Evolutionary conservation across 805 yeast species (phyloP).

Genomic region (Teunomyces aglyptinius): DNA sequence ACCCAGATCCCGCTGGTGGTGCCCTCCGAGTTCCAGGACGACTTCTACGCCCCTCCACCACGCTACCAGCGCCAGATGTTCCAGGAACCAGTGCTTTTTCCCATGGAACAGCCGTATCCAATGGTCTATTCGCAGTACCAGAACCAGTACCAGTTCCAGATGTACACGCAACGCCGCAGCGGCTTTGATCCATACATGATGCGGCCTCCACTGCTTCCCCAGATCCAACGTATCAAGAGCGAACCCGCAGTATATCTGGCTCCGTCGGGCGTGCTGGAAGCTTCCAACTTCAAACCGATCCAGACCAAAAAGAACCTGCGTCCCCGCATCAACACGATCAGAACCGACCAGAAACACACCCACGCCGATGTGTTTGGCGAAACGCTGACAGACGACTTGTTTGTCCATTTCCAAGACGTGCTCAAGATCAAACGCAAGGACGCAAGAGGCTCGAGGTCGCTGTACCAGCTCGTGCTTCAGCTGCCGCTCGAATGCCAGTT

Average conservation of each 20-base stretch:
- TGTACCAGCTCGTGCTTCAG: slow-evolving; percentile 13
- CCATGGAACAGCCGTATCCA: neutral
- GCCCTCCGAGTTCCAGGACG: too few species aligned
- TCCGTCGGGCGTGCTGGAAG: neutral
- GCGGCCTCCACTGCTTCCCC: slow-evolving; percentile 5
- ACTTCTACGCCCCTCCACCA: neutral
- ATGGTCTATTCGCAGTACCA: neutral
- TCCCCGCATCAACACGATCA: slow-evolving; percentile 37
- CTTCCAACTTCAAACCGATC: slow-evolving; percentile 30
- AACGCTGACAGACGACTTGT: slow-evolving; percentile 22
- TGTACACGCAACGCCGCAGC: neutral
- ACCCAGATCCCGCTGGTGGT: too few species aligned
- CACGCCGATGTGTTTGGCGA: slow-evolving; percentile 16
- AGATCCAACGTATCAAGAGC: slow-evolving; percentile 6
- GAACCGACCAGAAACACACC: neutral
- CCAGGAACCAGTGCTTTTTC: neutral
- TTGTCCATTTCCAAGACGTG: slow-evolving; percentile 20
- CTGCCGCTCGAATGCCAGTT: slow-evolving; percentile 28
- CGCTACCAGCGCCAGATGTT: neutral
- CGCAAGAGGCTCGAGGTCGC: slow-evolving; percentile 1
- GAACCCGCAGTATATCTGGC: slow-evolving; percentile 7
- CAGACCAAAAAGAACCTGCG: slow-evolving; percentile 35
- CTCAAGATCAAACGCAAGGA: slow-evolving; percentile 16
- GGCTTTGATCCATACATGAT: slow-evolving; percentile 5
- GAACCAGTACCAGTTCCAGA: neutral